These are phyloP conservation scores for Botrytis hyacinthi DNA, from an alignment of 2,329 filamentous ascomycete genomes.

Conservation along the genomic window DNA sequence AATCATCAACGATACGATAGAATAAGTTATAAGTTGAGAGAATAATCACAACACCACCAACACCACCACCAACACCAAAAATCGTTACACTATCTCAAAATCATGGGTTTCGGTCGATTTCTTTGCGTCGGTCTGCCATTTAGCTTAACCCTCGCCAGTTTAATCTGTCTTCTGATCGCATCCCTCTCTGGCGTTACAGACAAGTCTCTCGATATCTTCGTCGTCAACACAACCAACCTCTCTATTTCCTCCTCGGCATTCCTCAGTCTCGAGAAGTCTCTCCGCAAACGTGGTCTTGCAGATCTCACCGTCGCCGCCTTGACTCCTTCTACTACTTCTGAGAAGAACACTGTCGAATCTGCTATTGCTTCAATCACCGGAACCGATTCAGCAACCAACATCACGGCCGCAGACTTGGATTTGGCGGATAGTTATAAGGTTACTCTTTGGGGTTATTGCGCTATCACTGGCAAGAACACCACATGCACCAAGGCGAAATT, in stretches of 20 bases:
- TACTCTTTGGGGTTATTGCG: conserved; percentile 85
- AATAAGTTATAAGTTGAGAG: background rate
- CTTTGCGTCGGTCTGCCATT: conserved; percentile 88
- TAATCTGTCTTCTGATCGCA: conserved; percentile 65
- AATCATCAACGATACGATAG: conserved; percentile 29
- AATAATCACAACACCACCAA: background rate
- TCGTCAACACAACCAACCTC: conserved; percentile 62
- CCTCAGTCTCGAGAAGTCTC: conserved; percentile 26
- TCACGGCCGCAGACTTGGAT: conserved; percentile 57
- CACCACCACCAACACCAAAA: background rate
- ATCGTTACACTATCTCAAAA: conserved; percentile 30
- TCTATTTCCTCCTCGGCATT: conserved; percentile 35
- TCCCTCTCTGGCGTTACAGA: conserved; percentile 55
- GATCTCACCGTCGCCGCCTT: conserved; percentile 32
- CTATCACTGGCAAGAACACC: conserved; percentile 48
- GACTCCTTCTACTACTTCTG: conserved; percentile 34
- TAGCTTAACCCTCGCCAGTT: conserved; percentile 71
- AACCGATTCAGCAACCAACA: conserved; percentile 41
- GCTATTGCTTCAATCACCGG: background rate
- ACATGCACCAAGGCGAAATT: conserved; percentile 70
- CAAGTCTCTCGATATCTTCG: conserved; percentile 57
- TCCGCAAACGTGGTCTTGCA: conserved; percentile 21
- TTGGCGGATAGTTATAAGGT: conserved; percentile 74
- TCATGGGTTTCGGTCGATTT: conserved; percentile 72
- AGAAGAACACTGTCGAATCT: conserved; percentile 53